A percentile compares a stretch with the other conserved stretches of the same genome.
Evolutionary conservation across 2,329 filamentous ascomycete species (phyloP).

Genomic region (Hymenoscyphus infarciens): DNA sequence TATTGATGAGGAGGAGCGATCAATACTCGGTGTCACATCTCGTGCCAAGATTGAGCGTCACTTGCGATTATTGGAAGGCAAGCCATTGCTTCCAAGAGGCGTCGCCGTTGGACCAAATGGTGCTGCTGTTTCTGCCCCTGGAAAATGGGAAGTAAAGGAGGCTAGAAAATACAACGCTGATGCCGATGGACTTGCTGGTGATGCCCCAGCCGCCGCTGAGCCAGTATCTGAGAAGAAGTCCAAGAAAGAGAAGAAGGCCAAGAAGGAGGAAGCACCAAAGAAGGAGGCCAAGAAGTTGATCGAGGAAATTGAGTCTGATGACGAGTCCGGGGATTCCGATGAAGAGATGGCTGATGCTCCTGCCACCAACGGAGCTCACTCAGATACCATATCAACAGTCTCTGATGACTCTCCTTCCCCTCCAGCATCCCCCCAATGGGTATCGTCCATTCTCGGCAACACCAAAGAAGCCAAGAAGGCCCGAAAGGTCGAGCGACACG

Average conservation of each 20-base stretch:
- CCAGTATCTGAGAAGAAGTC: constrained; percentile 44
- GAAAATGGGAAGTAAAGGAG: constrained; percentile 90
- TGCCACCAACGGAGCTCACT: constrained; percentile 24
- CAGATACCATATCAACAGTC: constrained; percentile 14
- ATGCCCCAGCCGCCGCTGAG: constrained; percentile 56
- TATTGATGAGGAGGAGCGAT: constrained; percentile 84
- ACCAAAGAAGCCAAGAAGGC: constrained; percentile 32
- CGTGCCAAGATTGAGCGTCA: constrained; percentile 73
- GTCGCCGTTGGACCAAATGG: constrained; percentile 73
- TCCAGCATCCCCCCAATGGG: constrained; percentile 17
- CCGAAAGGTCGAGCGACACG: constrained; percentile 26
- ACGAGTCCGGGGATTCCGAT: constrained; percentile 28
- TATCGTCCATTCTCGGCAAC: constrained; percentile 24
- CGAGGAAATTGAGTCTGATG: constrained; percentile 26
- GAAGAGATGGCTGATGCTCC: constrained; percentile 31
- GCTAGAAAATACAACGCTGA: constrained; percentile 92
- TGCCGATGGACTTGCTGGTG: constrained; percentile 75
- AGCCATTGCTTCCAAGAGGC: constrained; percentile 76
- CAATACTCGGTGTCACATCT: constrained; percentile 70
- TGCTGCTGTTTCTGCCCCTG: constrained; percentile 54
- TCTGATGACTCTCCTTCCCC: constrained; percentile 18
- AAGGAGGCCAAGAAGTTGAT: constrained; percentile 35
- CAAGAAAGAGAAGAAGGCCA: constrained; percentile 48
- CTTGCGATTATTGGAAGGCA: constrained; percentile 79
- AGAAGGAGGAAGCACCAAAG: constrained; percentile 37